Evolutionary conservation across 805 yeast genomes (phyloP), one percentile per base, ranked within the genome.

Genomic region (Metschnikowia vanudenii): DNA sequence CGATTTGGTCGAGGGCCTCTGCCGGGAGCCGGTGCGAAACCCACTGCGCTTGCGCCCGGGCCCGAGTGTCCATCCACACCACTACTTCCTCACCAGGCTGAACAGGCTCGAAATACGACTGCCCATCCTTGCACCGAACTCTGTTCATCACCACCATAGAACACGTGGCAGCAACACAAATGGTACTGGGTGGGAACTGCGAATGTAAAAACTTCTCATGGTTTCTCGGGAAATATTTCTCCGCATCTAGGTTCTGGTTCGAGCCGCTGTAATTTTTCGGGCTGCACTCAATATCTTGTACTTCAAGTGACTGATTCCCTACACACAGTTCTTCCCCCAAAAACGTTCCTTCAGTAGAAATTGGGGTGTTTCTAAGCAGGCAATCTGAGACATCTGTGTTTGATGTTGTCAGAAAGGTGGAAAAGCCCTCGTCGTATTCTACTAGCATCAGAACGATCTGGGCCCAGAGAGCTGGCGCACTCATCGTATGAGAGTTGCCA

Each of bases 31-130:
- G 43, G 20, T 45, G 34, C 33, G 74, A 69, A 5, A 76, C 47
- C 17, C 50, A 41, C 1, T 36, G 20, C 12, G 72, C 59, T 49
- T 78, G 73, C 1, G 55, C 34, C 2, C 46, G 53, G 2, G 81
- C 65, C 22, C 80, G 63, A 16, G 70, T 64, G 54, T 81, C 85
- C 85, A 81, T 81, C 85, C 86, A 81, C 40, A 81, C 67, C 4
- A 81, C 64, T 3, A 80, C 68, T 51, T 78, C 77, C 30, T 71
- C 68, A 5, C 54, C 54, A 4, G 37, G 48, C 29, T 37, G 52
- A 16, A 67, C 69, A 4, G 75, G 62, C 35, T 52, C 60, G 13
- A 78, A 74, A 20, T 8, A 28, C 17, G 39, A 53, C 13, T 61
- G 42, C 16, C 44, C 41, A 9, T 55, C 57, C 2, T 47, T 49